These are phyloP conservation scores for Puccinia novopanici DNA, from an alignment of 1,284 basidiomycete species.

Conservation along the genomic window DNA sequence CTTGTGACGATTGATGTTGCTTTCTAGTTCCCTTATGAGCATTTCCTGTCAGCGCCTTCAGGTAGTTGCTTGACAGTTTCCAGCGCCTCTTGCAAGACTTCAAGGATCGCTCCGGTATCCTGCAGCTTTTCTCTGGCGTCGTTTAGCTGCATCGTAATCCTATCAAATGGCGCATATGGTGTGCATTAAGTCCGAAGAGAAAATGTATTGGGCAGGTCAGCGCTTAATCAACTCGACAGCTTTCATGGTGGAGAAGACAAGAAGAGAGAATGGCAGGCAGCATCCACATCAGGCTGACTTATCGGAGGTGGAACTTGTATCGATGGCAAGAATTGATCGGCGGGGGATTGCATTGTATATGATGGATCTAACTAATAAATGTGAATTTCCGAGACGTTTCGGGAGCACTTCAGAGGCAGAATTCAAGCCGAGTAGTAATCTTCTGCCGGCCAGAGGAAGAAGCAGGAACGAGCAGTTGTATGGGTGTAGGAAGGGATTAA, in stretches of 20 bases:
- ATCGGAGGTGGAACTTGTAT: constrained; percentile 23
- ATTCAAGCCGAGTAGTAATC: neutral
- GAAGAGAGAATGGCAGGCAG: neutral
- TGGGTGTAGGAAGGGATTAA: neutral
- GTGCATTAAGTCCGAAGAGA: neutral
- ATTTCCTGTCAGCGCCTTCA: neutral
- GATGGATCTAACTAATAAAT: neutral
- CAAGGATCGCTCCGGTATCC: constrained; percentile 10
- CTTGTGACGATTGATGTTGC: constrained; percentile 27
- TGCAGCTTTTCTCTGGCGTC: constrained; percentile 16
- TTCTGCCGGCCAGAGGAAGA: neutral
- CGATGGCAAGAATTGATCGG: constrained; percentile 12
- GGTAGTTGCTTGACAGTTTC: constrained; percentile 25
- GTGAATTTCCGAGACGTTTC: neutral
- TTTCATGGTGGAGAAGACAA: neutral
- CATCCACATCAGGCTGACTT: neutral
- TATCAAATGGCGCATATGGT: neutral
- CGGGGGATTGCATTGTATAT: constrained; percentile 10
- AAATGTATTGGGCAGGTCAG: neutral
- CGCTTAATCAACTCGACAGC: neutral
- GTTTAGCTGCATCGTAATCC: constrained; percentile 4
- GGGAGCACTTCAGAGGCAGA: neutral
- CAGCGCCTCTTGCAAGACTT: constrained; percentile 4
- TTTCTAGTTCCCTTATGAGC: constrained; percentile 29
- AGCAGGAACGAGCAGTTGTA: neutral